These are phyloP conservation scores for Fusarium sp. DNA, from an alignment of 2,329 filamentous ascomycete species.

Conservation along the genomic window DNA sequence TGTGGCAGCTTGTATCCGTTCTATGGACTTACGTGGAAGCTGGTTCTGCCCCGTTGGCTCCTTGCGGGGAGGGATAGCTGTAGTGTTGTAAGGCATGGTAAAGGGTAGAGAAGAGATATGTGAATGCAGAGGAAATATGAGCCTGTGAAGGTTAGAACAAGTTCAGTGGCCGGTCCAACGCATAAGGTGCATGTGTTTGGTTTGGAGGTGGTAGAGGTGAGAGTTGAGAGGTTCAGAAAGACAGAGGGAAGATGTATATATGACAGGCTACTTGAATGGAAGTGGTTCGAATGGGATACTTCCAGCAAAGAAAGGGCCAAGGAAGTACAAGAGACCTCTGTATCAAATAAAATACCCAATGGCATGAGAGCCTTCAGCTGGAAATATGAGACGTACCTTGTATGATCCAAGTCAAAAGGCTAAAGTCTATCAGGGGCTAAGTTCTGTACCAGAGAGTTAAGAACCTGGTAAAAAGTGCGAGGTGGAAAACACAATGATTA, in stretches of 20 bases:
- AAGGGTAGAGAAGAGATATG: neutral
- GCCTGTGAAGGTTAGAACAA: slow-evolving; percentile 15
- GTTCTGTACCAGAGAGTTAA: neutral
- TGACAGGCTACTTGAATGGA: neutral
- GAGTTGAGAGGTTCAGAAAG: neutral
- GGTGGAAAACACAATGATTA: neutral
- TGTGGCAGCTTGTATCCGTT: slow-evolving; percentile 18
- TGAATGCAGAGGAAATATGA: neutral
- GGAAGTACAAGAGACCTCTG: neutral
- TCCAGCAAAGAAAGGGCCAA: neutral
- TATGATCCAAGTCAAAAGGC: neutral
- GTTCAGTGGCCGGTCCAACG: neutral
- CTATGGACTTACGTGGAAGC: slow-evolving; percentile 79
- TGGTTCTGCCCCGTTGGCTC: slow-evolving; percentile 89
- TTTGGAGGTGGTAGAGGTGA: slow-evolving; percentile 2
- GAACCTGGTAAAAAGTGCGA: too few relatives aligned
- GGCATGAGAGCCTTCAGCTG: neutral
- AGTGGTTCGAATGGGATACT: too few relatives aligned
- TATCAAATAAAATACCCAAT: neutral
- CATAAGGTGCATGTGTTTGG: slow-evolving; percentile 1
- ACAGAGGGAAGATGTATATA: slow-evolving; percentile 2
- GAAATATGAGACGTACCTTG: slow-evolving; percentile 27
- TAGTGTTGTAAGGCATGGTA: slow-evolving; percentile 91
- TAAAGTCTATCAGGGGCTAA: slow-evolving; percentile 12
- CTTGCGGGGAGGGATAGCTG: slow-evolving; percentile 82